A percentile compares a stretch with the other conserved stretches of the same genome.
Evolutionary conservation across 805 yeast genomes (phyloP).

Genomic region (Ascoidea asiatica): DNA sequence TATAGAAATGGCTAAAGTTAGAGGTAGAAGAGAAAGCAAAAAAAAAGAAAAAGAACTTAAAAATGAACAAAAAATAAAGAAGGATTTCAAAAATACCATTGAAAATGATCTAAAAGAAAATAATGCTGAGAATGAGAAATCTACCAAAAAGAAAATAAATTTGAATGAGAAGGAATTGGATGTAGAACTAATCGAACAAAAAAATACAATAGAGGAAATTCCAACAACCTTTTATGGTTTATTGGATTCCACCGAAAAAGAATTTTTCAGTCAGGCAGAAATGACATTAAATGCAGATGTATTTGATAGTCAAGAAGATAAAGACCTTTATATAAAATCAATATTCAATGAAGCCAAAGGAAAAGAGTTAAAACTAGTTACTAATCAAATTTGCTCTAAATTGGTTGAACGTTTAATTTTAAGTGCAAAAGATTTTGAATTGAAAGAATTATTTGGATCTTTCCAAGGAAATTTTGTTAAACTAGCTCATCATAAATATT

Average conservation of each 20-base stretch:
- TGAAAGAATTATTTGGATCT: conserved; percentile 49
- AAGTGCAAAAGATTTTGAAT: conserved; percentile 47
- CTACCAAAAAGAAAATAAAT: too few species aligned
- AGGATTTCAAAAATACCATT: conserved; percentile 2
- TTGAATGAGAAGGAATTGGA: conserved; percentile 3
- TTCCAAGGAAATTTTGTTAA: conserved; percentile 67
- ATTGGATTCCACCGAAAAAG: conserved; percentile 71
- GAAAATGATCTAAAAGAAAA: conserved; percentile 5
- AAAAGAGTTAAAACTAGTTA: conserved; percentile 81
- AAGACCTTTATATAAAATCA: conserved; percentile 55
- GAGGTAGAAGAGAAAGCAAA: conserved; percentile 28
- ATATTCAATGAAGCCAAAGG: conserved; percentile 80
- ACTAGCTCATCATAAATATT: conserved; percentile 73
- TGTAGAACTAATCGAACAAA: conserved; percentile 9
- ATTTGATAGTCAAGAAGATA: conserved; percentile 62
- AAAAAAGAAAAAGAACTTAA: conserved; percentile 14
- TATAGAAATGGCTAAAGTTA: conserved; percentile 18
- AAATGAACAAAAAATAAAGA: conserved; percentile 10
- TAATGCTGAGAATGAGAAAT: conserved; percentile 1
- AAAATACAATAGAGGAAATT: conserved; percentile 9
- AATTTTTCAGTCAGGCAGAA: conserved; percentile 89
- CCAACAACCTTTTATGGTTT: conserved; percentile 67
- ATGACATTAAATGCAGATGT: conserved; percentile 71
- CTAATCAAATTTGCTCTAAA: conserved; percentile 91
- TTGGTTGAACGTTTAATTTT: conserved; percentile 78